Evolutionary conservation across 495 filamentous ascomycete species (phyloP).

Genomic region (Hypomontagnella submonticulosa): DNA sequence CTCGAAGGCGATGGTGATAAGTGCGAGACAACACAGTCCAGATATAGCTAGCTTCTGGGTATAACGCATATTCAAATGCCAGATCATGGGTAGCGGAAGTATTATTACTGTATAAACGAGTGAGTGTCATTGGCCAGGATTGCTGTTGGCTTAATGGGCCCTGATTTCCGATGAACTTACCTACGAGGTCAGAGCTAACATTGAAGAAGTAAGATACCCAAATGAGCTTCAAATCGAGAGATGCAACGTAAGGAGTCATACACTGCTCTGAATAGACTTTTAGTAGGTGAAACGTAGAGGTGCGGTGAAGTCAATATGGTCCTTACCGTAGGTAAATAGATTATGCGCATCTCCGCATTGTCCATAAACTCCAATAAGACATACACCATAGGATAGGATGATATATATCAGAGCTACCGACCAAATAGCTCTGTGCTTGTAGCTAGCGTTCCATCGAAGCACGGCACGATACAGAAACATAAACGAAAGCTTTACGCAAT

Average conservation of each 20-base stretch:
- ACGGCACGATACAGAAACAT: conserved; percentile 23
- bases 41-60: conserved; percentile 50
- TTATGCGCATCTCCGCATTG: conserved; percentile 23
- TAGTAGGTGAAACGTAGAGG: too few relatives aligned
- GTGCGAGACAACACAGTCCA: conserved; percentile 38
- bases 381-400: conserved; percentile 18
- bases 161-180: conserved; percentile 13
- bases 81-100: conserved; percentile 51
- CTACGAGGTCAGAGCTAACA: conserved; percentile 12
- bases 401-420: conserved; percentile 8
- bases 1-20: conserved; percentile 33
- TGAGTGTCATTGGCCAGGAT: neutral
- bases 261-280: neutral
- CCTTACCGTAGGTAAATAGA: conserved; percentile 18
- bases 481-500: conserved; percentile 31
- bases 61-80: conserved; percentile 46
- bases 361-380: conserved; percentile 30
- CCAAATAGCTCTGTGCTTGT: neutral
- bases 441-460: neutral
- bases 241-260: conserved; percentile 7
- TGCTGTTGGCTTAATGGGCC: neutral
- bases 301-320: too few relatives aligned
- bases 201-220: conserved; percentile 22
- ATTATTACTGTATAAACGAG: conserved; percentile 15
- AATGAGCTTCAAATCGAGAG: conserved; percentile 7